These are phyloP conservation scores for Aspergillus texensis DNA, from an alignment of 2,329 filamentous ascomycete species.

Conservation along the genomic window DNA sequence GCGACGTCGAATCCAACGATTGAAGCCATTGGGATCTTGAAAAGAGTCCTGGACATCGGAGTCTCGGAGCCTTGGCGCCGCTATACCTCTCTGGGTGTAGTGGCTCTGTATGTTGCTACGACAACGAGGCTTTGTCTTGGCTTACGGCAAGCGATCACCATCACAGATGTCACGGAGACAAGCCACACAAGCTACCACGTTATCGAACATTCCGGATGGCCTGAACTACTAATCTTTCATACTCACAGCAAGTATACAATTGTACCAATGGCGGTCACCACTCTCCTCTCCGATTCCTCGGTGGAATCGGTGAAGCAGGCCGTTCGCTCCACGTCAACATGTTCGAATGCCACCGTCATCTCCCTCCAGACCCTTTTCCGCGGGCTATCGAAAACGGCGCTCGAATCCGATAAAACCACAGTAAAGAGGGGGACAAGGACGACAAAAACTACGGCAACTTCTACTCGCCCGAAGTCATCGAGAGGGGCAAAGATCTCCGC, in stretches of 20 bases:
- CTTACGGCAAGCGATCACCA: slow-evolving; percentile 15
- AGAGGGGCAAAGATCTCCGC: slow-evolving; percentile 27
- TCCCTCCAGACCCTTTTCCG: slow-evolving; percentile 44
- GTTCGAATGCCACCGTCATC: slow-evolving; percentile 49
- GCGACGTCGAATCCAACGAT: background rate
- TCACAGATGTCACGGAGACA: slow-evolving; percentile 7
- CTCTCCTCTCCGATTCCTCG: slow-evolving; percentile 33
- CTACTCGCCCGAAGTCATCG: slow-evolving; percentile 27
- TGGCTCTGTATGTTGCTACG: slow-evolving; percentile 28
- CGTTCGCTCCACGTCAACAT: slow-evolving; percentile 56
- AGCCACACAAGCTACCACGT: background rate
- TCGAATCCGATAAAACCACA: slow-evolving; percentile 25
- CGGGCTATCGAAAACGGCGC: slow-evolving; percentile 23
- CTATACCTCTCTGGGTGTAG: slow-evolving; percentile 23
- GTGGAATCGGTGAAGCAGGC: slow-evolving; percentile 56
- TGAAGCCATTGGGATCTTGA: background rate
- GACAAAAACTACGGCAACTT: slow-evolving; percentile 26
- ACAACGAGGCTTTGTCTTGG: slow-evolving; percentile 27
- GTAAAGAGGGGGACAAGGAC: slow-evolving; percentile 27
- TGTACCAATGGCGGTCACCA: slow-evolving; percentile 35
- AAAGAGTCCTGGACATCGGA: slow-evolving; percentile 9
- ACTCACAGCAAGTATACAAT: slow-evolving; percentile 4
- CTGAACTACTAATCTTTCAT: slow-evolving; percentile 16
- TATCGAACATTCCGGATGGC: slow-evolving; percentile 7
- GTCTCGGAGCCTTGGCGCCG: slow-evolving; percentile 10